Evolutionary conservation across 1,284 basidiomycete genomes (phyloP).

Genomic region (Cryptococcus hybrid): DNA sequence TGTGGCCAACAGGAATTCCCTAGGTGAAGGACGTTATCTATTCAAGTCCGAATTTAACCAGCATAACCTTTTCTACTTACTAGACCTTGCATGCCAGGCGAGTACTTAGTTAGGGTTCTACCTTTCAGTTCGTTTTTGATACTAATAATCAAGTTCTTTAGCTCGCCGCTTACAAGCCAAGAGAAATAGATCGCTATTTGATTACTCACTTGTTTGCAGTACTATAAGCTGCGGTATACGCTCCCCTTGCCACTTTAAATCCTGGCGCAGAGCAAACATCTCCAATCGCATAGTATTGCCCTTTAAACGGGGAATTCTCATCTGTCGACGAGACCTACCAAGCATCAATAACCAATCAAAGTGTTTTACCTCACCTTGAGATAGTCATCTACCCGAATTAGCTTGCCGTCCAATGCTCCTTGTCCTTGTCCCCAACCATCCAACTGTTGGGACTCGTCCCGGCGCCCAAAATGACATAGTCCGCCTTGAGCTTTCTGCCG

Average conservation of each 20-base stretch:
- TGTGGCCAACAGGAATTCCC: constrained; percentile 20
- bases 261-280: constrained; percentile 35
- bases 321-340: constrained; percentile 24
- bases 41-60: neutral
- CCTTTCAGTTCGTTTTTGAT: neutral
- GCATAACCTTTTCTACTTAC: neutral
- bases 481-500: constrained; percentile 47
- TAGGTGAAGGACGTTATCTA: neutral
- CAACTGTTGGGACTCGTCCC: constrained; percentile 49
- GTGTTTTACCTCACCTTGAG: constrained; percentile 13
- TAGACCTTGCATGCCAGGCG: neutral
- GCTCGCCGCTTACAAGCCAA: too few relatives aligned
- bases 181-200: too few relatives aligned
- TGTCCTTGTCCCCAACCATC: constrained; percentile 31
- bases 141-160: neutral
- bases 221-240: constrained; percentile 13
- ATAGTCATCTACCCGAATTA: constrained; percentile 26
- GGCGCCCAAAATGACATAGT: constrained; percentile 44
- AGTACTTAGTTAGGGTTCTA: neutral
- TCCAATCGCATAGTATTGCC: constrained; percentile 43
- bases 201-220: constrained; percentile 21
- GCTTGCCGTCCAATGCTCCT: neutral
- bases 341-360: neutral
- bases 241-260: constrained; percentile 24
- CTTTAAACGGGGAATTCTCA: constrained; percentile 16